A percentile compares a stretch with the other conserved stretches of the same genome.
Evolutionary conservation across 2,329 filamentous ascomycete genomes (phyloP).

Genomic region (Tolypocladium tundrense): DNA sequence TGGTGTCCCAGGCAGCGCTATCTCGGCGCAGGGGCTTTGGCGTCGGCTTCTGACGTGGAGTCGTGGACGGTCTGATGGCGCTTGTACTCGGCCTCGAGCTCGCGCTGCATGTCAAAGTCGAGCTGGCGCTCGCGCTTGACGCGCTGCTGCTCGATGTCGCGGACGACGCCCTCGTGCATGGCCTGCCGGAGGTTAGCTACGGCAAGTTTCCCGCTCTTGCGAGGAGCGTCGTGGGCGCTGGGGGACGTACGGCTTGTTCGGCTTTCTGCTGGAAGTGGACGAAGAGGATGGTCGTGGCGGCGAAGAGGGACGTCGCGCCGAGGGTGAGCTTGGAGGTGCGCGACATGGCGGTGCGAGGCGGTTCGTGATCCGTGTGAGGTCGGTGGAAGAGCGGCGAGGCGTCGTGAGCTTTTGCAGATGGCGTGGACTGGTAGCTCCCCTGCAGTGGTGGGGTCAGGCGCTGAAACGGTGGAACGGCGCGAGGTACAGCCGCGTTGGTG

Average conservation of each 20-base stretch:
- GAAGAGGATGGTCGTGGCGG: slow-evolving; percentile 65
- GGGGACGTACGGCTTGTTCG: slow-evolving; percentile 63
- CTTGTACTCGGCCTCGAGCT: slow-evolving; percentile 79
- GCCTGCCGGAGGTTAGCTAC: slow-evolving; percentile 43
- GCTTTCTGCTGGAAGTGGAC: slow-evolving; percentile 83
- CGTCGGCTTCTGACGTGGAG: slow-evolving; percentile 16
- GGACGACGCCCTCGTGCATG: slow-evolving; percentile 91
- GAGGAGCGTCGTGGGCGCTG: background rate
- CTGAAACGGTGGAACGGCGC: background rate
- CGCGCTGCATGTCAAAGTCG: slow-evolving; percentile 87
- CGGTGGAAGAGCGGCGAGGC: background rate
- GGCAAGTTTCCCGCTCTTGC: background rate
- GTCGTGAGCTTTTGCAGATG: background rate
- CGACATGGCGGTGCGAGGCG: slow-evolving; percentile 53
- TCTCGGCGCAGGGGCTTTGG: slow-evolving; percentile 9
- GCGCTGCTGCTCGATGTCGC: slow-evolving; percentile 89
- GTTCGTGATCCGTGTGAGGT: background rate
- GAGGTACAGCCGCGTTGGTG: background rate
- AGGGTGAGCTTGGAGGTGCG: slow-evolving; percentile 82
- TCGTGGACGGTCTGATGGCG: slow-evolving; percentile 70
- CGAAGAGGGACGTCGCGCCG: slow-evolving; percentile 63
- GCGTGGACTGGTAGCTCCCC: background rate
- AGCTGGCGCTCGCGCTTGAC: slow-evolving; percentile 83
- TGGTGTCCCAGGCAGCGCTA: slow-evolving; percentile 5
- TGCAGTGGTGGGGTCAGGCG: background rate